A percentile compares a stretch with the other conserved stretches of the same genome.
phyloP scores from a whole-genome alignment of 192 early-diverging fungal genomes.

The Backusella westeae region DNA sequence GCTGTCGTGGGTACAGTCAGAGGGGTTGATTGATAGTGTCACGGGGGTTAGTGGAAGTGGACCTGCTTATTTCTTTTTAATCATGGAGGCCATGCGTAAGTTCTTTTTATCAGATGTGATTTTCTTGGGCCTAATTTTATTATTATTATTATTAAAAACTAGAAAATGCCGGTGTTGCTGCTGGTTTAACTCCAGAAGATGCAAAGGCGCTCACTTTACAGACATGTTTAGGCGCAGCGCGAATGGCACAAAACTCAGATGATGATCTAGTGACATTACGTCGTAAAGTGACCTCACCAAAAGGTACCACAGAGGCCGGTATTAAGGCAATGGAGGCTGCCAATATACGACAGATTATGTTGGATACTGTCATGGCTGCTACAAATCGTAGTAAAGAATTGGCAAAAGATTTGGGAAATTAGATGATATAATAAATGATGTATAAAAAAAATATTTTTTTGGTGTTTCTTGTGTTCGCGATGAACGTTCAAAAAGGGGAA shows the following conservation, averaged over 20 bases:
- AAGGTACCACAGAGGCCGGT: constrained; percentile 92
- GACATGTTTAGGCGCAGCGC: constrained; percentile 91
- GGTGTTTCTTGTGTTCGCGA: no score
- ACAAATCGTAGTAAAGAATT: constrained; percentile 66
- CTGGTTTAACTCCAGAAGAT: constrained; percentile 72
- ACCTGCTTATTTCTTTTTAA: constrained; percentile 91
- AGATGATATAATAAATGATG: constrained; percentile 6
- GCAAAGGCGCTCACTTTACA: constrained; percentile 83
- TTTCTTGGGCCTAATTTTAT: constrained; percentile 51
- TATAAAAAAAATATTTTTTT: background rate
- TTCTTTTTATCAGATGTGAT: background rate
- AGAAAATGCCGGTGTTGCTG: constrained; percentile 72
- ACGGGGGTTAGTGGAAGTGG: constrained; percentile 85
- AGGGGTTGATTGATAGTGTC: constrained; percentile 77
- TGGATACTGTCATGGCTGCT: constrained; percentile 62
- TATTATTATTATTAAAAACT: constrained; percentile 73
- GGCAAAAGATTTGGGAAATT: constrained; percentile 56
- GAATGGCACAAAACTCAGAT: constrained; percentile 70
- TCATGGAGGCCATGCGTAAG: constrained; percentile 77
- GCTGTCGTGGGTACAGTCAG: constrained; percentile 74
- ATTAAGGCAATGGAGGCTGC: constrained; percentile 71
- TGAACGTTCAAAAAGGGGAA: no score
- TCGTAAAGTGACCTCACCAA: constrained; percentile 86
- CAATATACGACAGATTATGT: constrained; percentile 52
- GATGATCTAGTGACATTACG: constrained; percentile 75